Evolutionary conservation across 1,284 basidiomycete genomes (phyloP).

Genomic region (Phaffia rhodozyma): DNA sequence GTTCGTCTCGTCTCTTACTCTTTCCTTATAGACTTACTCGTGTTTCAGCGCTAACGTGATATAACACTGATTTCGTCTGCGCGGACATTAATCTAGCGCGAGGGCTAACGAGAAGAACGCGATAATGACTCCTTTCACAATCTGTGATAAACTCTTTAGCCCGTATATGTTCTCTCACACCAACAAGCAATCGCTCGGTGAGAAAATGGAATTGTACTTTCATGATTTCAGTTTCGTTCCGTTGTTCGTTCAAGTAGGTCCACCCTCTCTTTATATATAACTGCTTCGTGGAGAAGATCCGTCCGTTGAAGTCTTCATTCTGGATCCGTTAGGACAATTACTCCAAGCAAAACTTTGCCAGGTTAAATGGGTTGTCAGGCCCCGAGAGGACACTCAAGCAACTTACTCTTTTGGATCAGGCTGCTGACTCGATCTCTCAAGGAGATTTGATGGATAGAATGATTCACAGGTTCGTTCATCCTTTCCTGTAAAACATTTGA

Average conservation of each 20-base stretch:
- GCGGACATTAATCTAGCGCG: constrained; percentile 41
- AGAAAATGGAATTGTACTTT: constrained; percentile 95
- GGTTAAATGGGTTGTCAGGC: constrained; percentile 46
- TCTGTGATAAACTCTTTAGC: constrained; percentile 71
- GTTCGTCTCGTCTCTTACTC: constrained; percentile 42
- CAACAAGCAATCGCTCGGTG: constrained; percentile 64
- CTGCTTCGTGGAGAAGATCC: background rate
- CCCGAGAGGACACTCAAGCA: constrained; percentile 56
- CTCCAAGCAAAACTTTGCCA: constrained; percentile 58
- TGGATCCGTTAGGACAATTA: constrained; percentile 63
- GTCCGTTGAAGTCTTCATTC: constrained; percentile 12
- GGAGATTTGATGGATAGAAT: constrained; percentile 87
- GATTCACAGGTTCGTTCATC: constrained; percentile 68
- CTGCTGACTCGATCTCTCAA: constrained; percentile 84
- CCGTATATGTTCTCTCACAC: constrained; percentile 80
- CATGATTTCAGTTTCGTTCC: constrained; percentile 90
- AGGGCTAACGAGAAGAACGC: constrained; percentile 86
- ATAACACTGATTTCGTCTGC: constrained; percentile 7
- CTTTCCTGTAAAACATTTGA: background rate
- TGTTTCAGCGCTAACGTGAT: background rate
- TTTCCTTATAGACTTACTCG: background rate
- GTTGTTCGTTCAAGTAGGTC: constrained; percentile 73
- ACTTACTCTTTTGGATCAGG: constrained; percentile 71
- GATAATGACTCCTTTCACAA: constrained; percentile 79
- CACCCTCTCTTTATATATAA: background rate